These are phyloP conservation scores for Inga laurina DNA, from an alignment of 306 rosid genomes.

Conservation along the genomic window DNA sequence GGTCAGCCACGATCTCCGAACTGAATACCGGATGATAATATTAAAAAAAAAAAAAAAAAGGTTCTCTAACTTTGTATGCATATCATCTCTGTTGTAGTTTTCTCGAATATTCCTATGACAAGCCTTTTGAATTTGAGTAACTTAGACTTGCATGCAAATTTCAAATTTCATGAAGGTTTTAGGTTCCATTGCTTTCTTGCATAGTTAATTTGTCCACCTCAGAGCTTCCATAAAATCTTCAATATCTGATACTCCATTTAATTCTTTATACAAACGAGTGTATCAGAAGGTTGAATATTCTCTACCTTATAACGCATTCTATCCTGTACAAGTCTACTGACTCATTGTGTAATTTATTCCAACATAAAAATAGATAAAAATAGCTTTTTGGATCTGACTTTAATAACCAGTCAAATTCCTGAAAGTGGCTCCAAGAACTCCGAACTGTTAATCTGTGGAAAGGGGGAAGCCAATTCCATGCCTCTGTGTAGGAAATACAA, in stretches of 20 bases:
- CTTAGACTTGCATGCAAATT: not conserved
- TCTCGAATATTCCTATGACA: not conserved
- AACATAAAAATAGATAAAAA: not conserved
- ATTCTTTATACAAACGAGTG: not conserved
- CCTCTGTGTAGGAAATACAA: slow-evolving; percentile 64
- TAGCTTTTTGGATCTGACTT: not conserved
- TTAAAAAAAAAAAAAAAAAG: no score
- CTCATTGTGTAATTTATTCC: not conserved
- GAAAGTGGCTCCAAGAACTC: not conserved
- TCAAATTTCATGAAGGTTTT: not conserved
- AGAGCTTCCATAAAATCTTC: not conserved
- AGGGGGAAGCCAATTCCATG: slow-evolving; percentile 85
- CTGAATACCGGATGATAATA: no score
- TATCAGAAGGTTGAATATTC: not conserved
- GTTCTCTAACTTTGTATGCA: not conserved
- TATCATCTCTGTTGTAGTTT: not conserved
- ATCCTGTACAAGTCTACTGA: not conserved
- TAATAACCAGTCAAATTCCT: not conserved
- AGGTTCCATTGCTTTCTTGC: not conserved
- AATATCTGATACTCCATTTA: not conserved
- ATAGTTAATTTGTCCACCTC: not conserved
- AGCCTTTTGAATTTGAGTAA: not conserved
- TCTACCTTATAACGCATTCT: not conserved
- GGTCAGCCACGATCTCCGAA: no score
- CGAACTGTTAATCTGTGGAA: slow-evolving; percentile 34